Base-by-base conservation (phyloP, 257 asterid genomes). In the Avicennia marina region DNA sequence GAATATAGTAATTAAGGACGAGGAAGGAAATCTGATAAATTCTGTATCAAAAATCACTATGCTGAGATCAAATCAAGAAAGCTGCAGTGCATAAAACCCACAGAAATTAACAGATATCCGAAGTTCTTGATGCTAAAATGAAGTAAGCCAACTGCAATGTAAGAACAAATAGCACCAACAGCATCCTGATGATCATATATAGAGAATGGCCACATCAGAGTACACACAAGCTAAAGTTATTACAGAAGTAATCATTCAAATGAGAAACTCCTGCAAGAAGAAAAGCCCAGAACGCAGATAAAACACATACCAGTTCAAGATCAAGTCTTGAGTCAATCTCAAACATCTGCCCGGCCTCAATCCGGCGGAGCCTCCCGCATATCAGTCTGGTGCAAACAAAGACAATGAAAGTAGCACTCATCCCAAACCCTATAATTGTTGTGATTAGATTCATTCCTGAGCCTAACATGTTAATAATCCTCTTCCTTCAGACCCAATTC, bases 331-430 rank as follows among this genome's bases (percentile, higher is more conserved):
- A 57, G 53, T 75, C 85, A 68, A 80, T 74, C 66, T 87, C 91
- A 47, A 82, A 78, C 96, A 81, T 82, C 60, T 84, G 87, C 10
- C 76, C 47, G 20, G 82, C 79, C 53, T 90, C 95, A 22, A 81
- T 39, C 26, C 84, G 75, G 16, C 96, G 82, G 16, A 87, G 73
- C 75, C 94, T 77, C 59, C 94, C 96, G 65, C 89, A 87, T 54
- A 87, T 73, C 40, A 90, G 78, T 44, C 98, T 75, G 19, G 96
- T 79, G 74, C 96, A 87, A 41, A 87, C 86, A 73, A 90, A 90
- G 20, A 84, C 95, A 42, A 90, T 90, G 80, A 90, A 90, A 45
- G 95, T 85, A 4, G 94, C 96, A 77, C 98, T 87, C 95, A 90
- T 90, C 20, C 87, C 96, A 72, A 90, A 87, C 45, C 98, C 98